These are phyloP conservation scores for Viridothelium virens DNA, from an alignment of 495 filamentous ascomycete genomes.

Conservation along the genomic window DNA sequence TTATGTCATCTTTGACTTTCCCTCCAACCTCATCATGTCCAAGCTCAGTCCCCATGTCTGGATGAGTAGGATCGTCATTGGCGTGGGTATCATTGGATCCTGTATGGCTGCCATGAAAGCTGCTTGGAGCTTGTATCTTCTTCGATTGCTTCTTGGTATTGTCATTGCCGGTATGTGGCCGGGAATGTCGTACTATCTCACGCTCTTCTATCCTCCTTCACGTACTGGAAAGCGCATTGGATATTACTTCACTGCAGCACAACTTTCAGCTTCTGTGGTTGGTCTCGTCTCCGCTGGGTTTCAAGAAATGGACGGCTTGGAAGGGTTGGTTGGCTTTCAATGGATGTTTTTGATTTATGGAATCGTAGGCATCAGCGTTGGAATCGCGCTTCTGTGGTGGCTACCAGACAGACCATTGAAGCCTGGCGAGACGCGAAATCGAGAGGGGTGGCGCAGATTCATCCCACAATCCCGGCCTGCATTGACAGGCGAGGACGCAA, in stretches of 20 bases:
- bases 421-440: constrained; percentile 46
- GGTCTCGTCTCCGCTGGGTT: constrained; percentile 87
- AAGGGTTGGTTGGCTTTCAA: constrained; percentile 74
- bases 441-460: constrained; percentile 37
- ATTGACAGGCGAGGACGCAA: constrained; percentile 67
- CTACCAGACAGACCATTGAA: constrained; percentile 71
- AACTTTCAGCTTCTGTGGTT: constrained; percentile 83
- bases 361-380: constrained; percentile 60
- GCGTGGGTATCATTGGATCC: constrained; percentile 73
- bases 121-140: constrained; percentile 78
- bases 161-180: constrained; percentile 94
- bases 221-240: constrained; percentile 83
- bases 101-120: constrained; percentile 74
- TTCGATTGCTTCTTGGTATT: constrained; percentile 77
- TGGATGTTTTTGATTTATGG: constrained; percentile 96
- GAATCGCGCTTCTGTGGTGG: constrained; percentile 76
- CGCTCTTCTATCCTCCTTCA: constrained; percentile 82
- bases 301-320: constrained; percentile 75
- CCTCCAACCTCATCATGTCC: constrained; percentile 86
- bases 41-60: constrained; percentile 75
- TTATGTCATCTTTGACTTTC: constrained; percentile 83
- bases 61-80: constrained; percentile 88
- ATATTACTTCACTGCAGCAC: constrained; percentile 79
- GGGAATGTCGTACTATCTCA: constrained; percentile 89
- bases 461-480: constrained; percentile 54